A percentile compares a stretch with the other conserved stretches of the same genome.
These are phyloP conservation scores for Metroxylon sagu DNA, from an alignment of 176 grass and related monocot genomes.

Conservation along the genomic window DNA sequence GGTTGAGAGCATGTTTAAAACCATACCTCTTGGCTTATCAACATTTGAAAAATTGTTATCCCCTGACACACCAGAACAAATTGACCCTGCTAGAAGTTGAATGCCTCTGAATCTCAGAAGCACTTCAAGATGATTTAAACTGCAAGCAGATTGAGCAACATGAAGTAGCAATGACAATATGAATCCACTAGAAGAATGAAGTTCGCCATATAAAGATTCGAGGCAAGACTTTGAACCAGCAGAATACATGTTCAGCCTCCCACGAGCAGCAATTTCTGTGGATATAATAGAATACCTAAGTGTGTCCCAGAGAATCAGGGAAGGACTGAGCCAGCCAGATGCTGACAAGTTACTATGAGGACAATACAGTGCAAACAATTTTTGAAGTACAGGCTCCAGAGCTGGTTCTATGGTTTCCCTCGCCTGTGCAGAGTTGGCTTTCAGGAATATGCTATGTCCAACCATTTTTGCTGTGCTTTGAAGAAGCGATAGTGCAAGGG, in stretches of 20 bases:
- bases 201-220: slow-evolving; percentile 52
- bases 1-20: no score
- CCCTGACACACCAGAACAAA: slow-evolving; percentile 70
- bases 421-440: slow-evolving; percentile 51
- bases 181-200: slow-evolving; percentile 91
- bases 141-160: slow-evolving; percentile 66
- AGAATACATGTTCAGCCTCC: slow-evolving; percentile 35
- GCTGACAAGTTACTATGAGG: slow-evolving; percentile 48
- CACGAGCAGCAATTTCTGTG: slow-evolving; percentile 78
- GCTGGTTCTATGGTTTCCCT: slow-evolving; percentile 43
- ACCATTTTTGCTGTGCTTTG: slow-evolving; percentile 70
- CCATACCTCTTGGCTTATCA: slow-evolving; percentile 55
- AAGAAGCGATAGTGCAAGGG: slow-evolving; percentile 49
- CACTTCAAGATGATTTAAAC: slow-evolving; percentile 62
- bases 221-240: slow-evolving; percentile 42
- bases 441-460: slow-evolving; percentile 52
- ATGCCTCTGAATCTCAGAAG: slow-evolving; percentile 77
- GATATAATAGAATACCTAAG: slow-evolving; percentile 68
- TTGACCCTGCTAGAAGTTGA: slow-evolving; percentile 70
- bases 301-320: slow-evolving; percentile 88
- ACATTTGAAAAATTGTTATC: slow-evolving; percentile 52
- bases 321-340: slow-evolving; percentile 59
- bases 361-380: slow-evolving; percentile 76
- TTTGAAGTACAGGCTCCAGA: slow-evolving; percentile 64
- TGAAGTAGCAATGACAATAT: slow-evolving; percentile 68